Percentiles rank a stretch among this genome's conserved stretches.
These are phyloP conservation scores for Penicillium turbatum DNA, from an alignment of 495 filamentous ascomycete genomes.

Conservation along the genomic window DNA sequence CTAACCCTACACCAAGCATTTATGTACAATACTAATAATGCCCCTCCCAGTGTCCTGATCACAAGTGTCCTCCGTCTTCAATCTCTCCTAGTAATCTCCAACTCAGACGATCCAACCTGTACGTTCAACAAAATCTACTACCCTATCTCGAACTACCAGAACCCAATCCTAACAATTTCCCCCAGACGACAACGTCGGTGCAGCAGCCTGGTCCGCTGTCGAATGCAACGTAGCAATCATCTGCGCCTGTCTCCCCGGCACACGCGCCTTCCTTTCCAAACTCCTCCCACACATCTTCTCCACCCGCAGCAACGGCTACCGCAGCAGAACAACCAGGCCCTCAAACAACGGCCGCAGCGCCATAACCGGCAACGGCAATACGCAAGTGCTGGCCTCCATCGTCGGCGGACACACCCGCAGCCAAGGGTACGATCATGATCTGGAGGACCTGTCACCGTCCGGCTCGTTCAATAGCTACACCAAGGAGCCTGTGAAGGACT, in stretches of 20 bases:
- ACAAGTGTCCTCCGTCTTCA: conserved; percentile 53
- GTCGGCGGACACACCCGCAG: conserved; percentile 13
- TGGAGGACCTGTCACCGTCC: conserved; percentile 18
- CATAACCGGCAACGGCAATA: conserved; percentile 19
- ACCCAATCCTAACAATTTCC: not conserved
- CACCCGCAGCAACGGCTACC: conserved; percentile 28
- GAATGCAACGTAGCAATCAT: conserved; percentile 56
- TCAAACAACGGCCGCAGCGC: conserved; percentile 16
- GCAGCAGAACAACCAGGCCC: conserved; percentile 21
- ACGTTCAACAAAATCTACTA: not conserved
- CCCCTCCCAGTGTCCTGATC: conserved; percentile 41
- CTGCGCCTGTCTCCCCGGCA: conserved; percentile 54
- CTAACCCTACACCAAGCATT: not conserved
- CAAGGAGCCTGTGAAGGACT: conserved; percentile 4
- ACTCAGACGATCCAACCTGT: conserved; percentile 48
- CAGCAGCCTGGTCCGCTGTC: conserved; percentile 53
- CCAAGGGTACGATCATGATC: conserved; percentile 16
- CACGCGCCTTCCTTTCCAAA: conserved; percentile 46
- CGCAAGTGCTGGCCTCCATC: conserved; percentile 23
- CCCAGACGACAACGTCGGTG: conserved; percentile 48
- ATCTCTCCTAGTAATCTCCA: conserved; percentile 40
- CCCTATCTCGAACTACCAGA: too few species aligned
- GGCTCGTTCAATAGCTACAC: conserved; percentile 6
- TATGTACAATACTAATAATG: conserved; percentile 8
- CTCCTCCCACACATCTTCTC: conserved; percentile 36